phyloP scores from a whole-genome alignment of 2,329 filamentous ascomycete genomes.

The Xylariales sp. region DNA sequence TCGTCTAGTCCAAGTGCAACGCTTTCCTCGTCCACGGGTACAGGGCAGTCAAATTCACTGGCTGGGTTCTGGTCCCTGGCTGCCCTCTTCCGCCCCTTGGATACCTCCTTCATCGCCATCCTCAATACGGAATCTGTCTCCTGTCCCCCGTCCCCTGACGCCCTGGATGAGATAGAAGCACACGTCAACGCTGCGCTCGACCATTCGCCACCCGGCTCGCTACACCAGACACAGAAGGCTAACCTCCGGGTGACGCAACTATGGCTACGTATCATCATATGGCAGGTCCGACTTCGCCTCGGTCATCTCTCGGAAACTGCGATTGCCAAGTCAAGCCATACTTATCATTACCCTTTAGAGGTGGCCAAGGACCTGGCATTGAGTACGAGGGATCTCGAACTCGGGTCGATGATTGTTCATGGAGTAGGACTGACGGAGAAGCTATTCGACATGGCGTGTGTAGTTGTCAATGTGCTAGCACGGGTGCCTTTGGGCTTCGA shows the following conservation, averaged over 20 bases:
- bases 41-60: constrained; percentile 18
- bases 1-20: constrained; percentile 27
- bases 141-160: constrained; percentile 24
- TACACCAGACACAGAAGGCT: constrained; percentile 40
- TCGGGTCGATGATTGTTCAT: constrained; percentile 36
- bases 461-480: constrained; percentile 39
- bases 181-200: constrained; percentile 32
- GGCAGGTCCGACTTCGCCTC: constrained; percentile 39
- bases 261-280: constrained; percentile 40
- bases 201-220: constrained; percentile 19
- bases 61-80: constrained; percentile 36
- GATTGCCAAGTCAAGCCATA: constrained; percentile 24
- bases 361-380: constrained; percentile 35
- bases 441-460: constrained; percentile 39
- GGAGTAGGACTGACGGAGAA: constrained; percentile 44
- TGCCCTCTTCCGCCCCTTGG: constrained; percentile 35
- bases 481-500: constrained; percentile 29
- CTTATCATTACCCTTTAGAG: constrained; percentile 38
- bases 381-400: constrained; percentile 32
- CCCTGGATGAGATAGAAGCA: constrained; percentile 31
- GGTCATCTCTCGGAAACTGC: constrained; percentile 30
- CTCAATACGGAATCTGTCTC: constrained; percentile 33
- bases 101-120: constrained; percentile 37
- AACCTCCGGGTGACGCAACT: constrained; percentile 40
- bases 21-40: constrained; percentile 20